phyloP scores from a whole-genome alignment of 2,329 filamentous ascomycete genomes.

The Camptophora hylomeconis region DNA sequence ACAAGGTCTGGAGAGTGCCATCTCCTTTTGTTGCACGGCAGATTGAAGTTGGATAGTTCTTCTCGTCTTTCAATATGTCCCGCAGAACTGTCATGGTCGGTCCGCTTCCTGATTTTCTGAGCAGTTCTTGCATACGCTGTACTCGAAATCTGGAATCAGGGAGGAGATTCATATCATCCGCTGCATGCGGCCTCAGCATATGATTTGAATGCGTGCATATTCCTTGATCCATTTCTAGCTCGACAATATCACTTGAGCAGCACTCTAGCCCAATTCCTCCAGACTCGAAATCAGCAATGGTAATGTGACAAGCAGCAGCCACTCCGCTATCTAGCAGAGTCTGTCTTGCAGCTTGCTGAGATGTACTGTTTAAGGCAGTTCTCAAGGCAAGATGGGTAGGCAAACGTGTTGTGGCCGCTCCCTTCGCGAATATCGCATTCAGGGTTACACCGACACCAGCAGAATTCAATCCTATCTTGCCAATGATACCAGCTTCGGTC shows the following conservation, averaged over 20 bases:
- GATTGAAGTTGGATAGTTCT: conserved; percentile 22
- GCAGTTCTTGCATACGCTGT: conserved; percentile 20
- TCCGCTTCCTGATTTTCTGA: conserved; percentile 11
- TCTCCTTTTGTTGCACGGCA: conserved; percentile 21
- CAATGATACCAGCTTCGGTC: conserved; percentile 44
- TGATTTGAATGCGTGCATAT: conserved; percentile 34
- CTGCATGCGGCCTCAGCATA: conserved; percentile 21
- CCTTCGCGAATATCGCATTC: conserved; percentile 42
- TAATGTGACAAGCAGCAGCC: conserved; percentile 41
- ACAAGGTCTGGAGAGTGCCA: conserved; percentile 22
- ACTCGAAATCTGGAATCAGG: conserved; percentile 20
- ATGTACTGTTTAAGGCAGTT: conserved; percentile 36
- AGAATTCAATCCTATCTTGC: conserved; percentile 46
- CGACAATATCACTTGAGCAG: conserved; percentile 19
- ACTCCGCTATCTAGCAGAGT: conserved; percentile 35
- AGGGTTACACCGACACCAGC: conserved; percentile 41
- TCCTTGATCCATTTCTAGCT: conserved; percentile 17
- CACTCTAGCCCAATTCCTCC: conserved; percentile 40
- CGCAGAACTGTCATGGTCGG: conserved; percentile 13
- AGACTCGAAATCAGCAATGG: conserved; percentile 34
- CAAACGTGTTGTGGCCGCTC: conserved; percentile 33
- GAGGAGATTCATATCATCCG: conserved; percentile 9
- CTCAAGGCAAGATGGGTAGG: conserved; percentile 44
- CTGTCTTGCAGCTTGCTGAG: conserved; percentile 31
- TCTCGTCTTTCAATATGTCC: conserved; percentile 23